Evolutionary conservation across 768 basidiomycete species (phyloP).

Genomic region (Suillus placidus): DNA sequence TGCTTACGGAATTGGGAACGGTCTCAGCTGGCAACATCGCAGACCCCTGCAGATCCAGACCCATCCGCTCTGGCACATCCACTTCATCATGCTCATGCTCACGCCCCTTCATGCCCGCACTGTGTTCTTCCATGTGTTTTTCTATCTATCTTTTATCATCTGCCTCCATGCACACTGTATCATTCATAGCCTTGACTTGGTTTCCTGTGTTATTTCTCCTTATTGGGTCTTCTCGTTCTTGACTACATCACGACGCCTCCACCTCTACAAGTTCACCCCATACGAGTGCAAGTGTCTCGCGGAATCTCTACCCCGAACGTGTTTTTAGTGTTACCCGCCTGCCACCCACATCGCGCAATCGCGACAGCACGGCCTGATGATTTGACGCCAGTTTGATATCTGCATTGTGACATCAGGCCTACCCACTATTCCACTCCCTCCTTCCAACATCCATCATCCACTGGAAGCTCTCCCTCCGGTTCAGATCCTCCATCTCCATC

Average conservation of each 20-base stretch:
- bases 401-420: background rate
- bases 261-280: background rate
- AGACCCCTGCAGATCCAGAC: background rate
- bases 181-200: background rate
- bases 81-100: background rate
- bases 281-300: background rate
- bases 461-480: background rate
- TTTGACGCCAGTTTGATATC: background rate
- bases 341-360: background rate
- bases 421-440: background rate
- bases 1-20: background rate
- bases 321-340: background rate
- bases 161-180: constrained; percentile 5
- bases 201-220: constrained; percentile 11
- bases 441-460: background rate
- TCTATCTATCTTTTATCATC: background rate
- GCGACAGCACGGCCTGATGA: background rate
- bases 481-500: background rate
- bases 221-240: constrained; percentile 6
- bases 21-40: background rate
- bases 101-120: constrained; percentile 1
- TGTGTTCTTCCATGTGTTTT: background rate
- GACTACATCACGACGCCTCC: background rate
- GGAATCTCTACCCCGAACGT: background rate
- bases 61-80: background rate